Conservation (phyloP, 2,329 filamentous ascomycete genomes). For the Colletotrichum sp. region DNA sequence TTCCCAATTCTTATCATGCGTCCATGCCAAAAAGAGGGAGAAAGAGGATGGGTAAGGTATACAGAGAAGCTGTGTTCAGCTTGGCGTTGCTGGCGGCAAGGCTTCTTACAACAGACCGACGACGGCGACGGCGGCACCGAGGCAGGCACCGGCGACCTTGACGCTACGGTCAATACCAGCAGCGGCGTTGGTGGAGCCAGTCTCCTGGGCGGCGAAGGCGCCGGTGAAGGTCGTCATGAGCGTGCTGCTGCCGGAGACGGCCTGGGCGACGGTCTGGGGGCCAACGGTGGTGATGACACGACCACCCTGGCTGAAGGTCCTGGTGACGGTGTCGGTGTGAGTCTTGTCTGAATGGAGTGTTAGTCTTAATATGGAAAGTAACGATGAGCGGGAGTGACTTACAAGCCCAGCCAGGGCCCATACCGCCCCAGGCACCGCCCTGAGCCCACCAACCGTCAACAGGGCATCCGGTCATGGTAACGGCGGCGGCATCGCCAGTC, state of each 20-base stretch:
- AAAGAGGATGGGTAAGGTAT: constrained; percentile 1
- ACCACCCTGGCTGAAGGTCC: constrained; percentile 9
- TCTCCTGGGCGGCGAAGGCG: constrained; percentile 16
- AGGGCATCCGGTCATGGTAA: constrained; percentile 29
- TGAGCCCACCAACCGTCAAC: constrained; percentile 27
- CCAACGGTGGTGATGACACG: background rate
- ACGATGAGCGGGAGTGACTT: background rate
- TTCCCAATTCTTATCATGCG: background rate
- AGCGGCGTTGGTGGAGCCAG: background rate
- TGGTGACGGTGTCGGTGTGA: constrained; percentile 24
- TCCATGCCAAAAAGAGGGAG: background rate
- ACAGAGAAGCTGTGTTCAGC: background rate
- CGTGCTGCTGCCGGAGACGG: constrained; percentile 26
- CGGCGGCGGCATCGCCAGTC: background rate
- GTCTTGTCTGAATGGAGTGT: constrained; percentile 11
- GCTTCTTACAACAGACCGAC: constrained; percentile 23
- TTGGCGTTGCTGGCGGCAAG: background rate
- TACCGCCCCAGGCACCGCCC: constrained; percentile 21
- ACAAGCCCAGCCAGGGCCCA: constrained; percentile 24
- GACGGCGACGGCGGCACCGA: constrained; percentile 23
- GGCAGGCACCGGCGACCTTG: constrained; percentile 19
- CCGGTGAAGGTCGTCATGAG: constrained; percentile 22
- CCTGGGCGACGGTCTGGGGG: background rate
- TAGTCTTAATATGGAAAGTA: background rate
- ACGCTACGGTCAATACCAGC: constrained; percentile 1